Evolutionary conservation across 1,284 basidiomycete genomes (phyloP), one percentile per base, ranked within the genome.

Genomic region (Chalciporus piperatoides): DNA sequence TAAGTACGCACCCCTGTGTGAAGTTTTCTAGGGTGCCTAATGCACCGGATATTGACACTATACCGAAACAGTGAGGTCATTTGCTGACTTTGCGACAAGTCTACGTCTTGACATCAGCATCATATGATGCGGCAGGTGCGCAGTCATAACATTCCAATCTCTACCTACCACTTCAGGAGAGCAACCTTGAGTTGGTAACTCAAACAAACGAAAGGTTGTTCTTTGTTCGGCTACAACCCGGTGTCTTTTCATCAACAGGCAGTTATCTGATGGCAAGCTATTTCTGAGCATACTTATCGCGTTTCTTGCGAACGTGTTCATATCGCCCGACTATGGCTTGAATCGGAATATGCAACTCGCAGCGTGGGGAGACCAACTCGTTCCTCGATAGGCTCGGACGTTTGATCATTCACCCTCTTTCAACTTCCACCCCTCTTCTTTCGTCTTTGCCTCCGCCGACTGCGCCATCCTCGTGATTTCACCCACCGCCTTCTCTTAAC

Each of bases 201-300:
- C 39, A 14, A 41, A 30, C 24, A 49, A 56, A 61, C 21, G 28
- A 35, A 40, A 59, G 55, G 35, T 23, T 23, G 6, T 45, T 2
- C 56, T 50, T 44, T 47, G 50, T 59, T 51, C 41, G 44, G 59
- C 23, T 48, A 45, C 38, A 15, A 51, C 39, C 23, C 63, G 61
- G 60, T 17, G 6, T 47, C 46, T 49, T 65, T 61, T 61, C 49
- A 57, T 57, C 19, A 46, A 49, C 9, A 40, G 24, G 41, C 30
- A 33, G 44, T 55, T 63, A 65, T 65, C 56, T 65, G 63, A 61
- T 60, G 51, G 32, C 5, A 28, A 47, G 27, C 39, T 54, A 59
- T 60, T 44, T 58, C 49, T 62, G 62, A 35, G 5, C 32, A 33
- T 33, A n/a, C n/a, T n/a, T n/a, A 15, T 33, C 38, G 2, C 24